Conservation (phyloP, 2,329 filamentous ascomycete genomes). For the Arthrobotrys conoides region DNA sequence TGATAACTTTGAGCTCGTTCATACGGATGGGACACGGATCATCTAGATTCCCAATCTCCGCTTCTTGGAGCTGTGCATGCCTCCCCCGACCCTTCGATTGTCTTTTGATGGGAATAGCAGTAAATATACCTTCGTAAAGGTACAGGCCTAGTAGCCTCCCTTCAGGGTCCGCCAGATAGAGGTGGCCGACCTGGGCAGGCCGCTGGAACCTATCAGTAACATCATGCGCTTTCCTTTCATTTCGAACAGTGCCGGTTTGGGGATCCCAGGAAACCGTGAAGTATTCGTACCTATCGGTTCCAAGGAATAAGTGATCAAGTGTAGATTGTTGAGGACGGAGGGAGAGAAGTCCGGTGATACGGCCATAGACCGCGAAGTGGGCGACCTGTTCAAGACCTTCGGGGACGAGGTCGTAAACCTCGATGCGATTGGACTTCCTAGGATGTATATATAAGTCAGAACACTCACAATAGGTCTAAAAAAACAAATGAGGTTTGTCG, state of each 20-base stretch:
- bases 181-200: conserved; percentile 59
- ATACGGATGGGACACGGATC: conserved; percentile 75
- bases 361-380: conserved; percentile 77
- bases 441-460: conserved; percentile 26
- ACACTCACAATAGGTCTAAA: not conserved
- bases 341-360: conserved; percentile 85
- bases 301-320: conserved; percentile 90
- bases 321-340: conserved; percentile 80
- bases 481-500: not conserved
- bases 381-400: conserved; percentile 64
- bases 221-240: conserved; percentile 70
- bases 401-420: conserved; percentile 63
- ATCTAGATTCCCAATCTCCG: conserved; percentile 73
- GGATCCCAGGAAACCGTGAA: conserved; percentile 89
- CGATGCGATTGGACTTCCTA: conserved; percentile 63
- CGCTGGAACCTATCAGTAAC: conserved; percentile 63
- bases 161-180: conserved; percentile 62
- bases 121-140: conserved; percentile 63
- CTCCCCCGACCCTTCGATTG: conserved; percentile 58
- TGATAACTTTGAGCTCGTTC: conserved; percentile 77
- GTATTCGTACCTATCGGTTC: conserved; percentile 89
- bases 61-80: conserved; percentile 40
- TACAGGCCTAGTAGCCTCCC: conserved; percentile 63
- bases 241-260: conserved; percentile 74
- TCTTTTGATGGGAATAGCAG: conserved; percentile 62